phyloP scores from a whole-genome alignment of 1,284 basidiomycete species.

The Binderoboletus segoi region DNA sequence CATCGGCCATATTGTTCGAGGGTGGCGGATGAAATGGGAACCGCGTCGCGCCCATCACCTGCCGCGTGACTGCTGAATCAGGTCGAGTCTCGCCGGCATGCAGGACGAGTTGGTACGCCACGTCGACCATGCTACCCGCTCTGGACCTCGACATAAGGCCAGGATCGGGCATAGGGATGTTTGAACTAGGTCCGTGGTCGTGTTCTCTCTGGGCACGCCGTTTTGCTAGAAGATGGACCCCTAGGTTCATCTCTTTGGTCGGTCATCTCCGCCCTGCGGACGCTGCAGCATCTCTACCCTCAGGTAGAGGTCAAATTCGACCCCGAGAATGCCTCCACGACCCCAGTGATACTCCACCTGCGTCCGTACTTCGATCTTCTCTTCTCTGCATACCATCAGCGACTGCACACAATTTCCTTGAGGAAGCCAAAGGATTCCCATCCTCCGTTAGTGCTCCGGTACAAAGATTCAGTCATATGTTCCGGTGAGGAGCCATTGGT shows the following conservation, averaged over 20 bases:
- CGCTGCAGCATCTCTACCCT: slow-evolving; percentile 68
- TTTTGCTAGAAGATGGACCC: slow-evolving; percentile 6
- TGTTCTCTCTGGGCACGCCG: background rate
- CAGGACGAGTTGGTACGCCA: background rate
- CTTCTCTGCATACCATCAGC: slow-evolving; percentile 76
- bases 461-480: slow-evolving; percentile 67
- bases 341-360: slow-evolving; percentile 77
- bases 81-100: slow-evolving; percentile 10
- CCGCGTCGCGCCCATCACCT: slow-evolving; percentile 1
- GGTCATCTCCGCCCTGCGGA: slow-evolving; percentile 69
- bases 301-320: slow-evolving; percentile 86
- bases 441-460: slow-evolving; percentile 68
- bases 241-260: slow-evolving; percentile 82
- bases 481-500: slow-evolving; percentile 60
- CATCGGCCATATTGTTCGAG: slow-evolving; percentile 38
- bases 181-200: slow-evolving; percentile 63
- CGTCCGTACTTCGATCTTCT: slow-evolving; percentile 78
- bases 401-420: slow-evolving; percentile 74
- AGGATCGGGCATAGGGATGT: slow-evolving; percentile 76
- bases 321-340: slow-evolving; percentile 66
- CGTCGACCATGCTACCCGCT: slow-evolving; percentile 56
- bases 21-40: background rate
- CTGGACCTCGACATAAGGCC: slow-evolving; percentile 78
- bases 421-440: slow-evolving; percentile 62
- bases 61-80: slow-evolving; percentile 13